Percentiles rank a stretch among this genome's conserved stretches.
These are phyloP conservation scores for Coemansia nantahalensis DNA, from an alignment of 192 early-diverging fungal species.

Conservation along the genomic window DNA sequence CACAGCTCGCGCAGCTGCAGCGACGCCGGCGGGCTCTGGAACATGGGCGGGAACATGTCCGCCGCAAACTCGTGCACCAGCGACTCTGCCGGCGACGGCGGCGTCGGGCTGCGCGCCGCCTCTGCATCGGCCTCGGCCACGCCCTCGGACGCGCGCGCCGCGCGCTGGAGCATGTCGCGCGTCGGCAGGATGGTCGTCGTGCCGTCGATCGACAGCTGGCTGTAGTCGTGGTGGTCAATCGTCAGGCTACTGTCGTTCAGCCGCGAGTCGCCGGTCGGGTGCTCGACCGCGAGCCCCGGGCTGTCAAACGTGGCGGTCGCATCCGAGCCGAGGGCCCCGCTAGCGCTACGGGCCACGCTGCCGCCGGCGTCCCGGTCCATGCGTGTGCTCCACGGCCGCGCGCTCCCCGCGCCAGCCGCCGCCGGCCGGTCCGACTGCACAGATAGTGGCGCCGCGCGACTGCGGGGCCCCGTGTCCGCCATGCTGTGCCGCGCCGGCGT, in stretches of 20 bases:
- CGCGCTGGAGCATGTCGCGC: slow-evolving; percentile 49
- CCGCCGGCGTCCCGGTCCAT: background rate
- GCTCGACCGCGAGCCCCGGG: slow-evolving; percentile 5
- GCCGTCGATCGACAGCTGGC: slow-evolving; percentile 27
- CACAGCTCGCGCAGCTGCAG: slow-evolving; percentile 28
- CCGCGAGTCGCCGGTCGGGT: slow-evolving; percentile 12
- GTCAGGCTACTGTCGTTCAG: slow-evolving; percentile 29
- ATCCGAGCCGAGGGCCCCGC: slow-evolving; percentile 15
- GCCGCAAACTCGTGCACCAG: slow-evolving; percentile 11
- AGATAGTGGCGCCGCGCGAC: slow-evolving; percentile 1
- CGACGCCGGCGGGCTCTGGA: slow-evolving; percentile 22
- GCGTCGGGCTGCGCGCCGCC: background rate
- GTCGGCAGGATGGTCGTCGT: slow-evolving; percentile 47
- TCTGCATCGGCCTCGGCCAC: background rate
- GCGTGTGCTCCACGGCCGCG: slow-evolving; percentile 12
- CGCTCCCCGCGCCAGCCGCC: background rate
- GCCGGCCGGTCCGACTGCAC: slow-evolving; percentile 12
- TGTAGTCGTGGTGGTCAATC: slow-evolving; percentile 14
- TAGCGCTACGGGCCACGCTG: slow-evolving; percentile 6
- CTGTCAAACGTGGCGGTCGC: slow-evolving; percentile 33
- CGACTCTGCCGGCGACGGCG: slow-evolving; percentile 1
- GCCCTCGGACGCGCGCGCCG: slow-evolving; percentile 25
- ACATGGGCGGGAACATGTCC: slow-evolving; percentile 34
- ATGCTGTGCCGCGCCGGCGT: slow-evolving; percentile 12
- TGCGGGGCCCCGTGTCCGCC: too few species aligned